These are phyloP conservation scores for Singerocomus inundabilis DNA, from an alignment of 1,284 basidiomycete genomes.

Conservation along the genomic window DNA sequence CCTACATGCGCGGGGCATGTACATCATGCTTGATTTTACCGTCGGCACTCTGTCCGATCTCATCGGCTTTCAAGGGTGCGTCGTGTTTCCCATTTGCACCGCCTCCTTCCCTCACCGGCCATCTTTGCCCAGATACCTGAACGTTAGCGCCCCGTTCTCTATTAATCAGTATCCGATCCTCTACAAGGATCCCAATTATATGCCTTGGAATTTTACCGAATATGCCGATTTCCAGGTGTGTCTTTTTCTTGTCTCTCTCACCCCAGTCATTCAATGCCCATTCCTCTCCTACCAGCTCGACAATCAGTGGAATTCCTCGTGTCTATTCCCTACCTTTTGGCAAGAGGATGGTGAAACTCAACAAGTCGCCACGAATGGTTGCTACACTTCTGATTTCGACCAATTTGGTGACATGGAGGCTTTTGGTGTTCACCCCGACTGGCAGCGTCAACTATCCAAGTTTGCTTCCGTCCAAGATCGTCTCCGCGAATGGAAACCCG, in stretches of 20 bases:
- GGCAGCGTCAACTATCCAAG: conserved; percentile 90
- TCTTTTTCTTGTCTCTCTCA: conserved; percentile 2
- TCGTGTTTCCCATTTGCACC: not conserved
- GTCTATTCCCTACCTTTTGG: conserved; percentile 78
- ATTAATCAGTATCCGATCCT: conserved; percentile 70
- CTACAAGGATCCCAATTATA: conserved; percentile 76
- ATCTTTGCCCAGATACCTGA: conserved; percentile 57
- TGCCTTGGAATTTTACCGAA: conserved; percentile 81
- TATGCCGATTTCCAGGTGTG: conserved; percentile 79
- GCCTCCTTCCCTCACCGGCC: conserved; percentile 14
- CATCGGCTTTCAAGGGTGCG: conserved; percentile 78
- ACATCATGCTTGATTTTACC: conserved; percentile 89
- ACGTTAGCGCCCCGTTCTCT: conserved; percentile 76
- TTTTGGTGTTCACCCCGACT: conserved; percentile 92
- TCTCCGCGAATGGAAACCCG: conserved; percentile 82
- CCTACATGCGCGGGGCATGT: conserved; percentile 81
- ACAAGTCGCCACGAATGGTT: conserved; percentile 57
- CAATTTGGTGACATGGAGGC: conserved; percentile 95
- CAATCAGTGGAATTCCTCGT: conserved; percentile 72
- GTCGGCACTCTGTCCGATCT: conserved; percentile 89
- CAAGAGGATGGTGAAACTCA: conserved; percentile 67
- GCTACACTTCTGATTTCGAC: conserved; percentile 82
- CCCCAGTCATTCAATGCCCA: not conserved
- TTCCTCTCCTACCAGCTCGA: conserved; percentile 41
- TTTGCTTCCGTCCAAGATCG: conserved; percentile 94